Evolutionary conservation across 495 filamentous ascomycete species (phyloP).

Genomic region (Chaetomium tenue): DNA sequence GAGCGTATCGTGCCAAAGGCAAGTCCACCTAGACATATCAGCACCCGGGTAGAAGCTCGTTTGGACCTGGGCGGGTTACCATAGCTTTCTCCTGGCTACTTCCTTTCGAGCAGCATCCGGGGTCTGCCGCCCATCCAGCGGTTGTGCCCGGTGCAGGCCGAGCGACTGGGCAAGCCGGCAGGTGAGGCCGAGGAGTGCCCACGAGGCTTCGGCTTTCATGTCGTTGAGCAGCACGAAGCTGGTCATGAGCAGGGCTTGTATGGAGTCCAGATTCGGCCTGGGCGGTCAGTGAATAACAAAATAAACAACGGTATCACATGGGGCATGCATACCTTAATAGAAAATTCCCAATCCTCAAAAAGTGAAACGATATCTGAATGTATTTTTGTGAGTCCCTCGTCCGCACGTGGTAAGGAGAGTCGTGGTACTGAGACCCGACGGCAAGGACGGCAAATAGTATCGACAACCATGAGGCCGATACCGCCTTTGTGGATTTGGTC

Average conservation of each 20-base stretch:
- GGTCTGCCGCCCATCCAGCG: constrained; percentile 39
- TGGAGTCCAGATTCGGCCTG: constrained; percentile 57
- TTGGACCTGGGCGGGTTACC: constrained; percentile 29
- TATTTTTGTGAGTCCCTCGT: constrained; percentile 53
- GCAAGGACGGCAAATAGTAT: constrained; percentile 77
- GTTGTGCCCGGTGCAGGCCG: constrained; percentile 49
- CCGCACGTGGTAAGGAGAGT: constrained; percentile 58
- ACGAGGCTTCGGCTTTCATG: constrained; percentile 60
- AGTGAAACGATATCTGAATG: constrained; percentile 58
- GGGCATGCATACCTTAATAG: constrained; percentile 39
- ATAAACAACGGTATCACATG: neutral
- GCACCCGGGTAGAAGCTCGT: neutral
- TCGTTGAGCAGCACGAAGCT: constrained; percentile 57
- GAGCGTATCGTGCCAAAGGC: constrained; percentile 56
- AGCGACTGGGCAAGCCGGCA: constrained; percentile 56
- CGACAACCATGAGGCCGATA: constrained; percentile 66
- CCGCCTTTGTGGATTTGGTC: constrained; percentile 51
- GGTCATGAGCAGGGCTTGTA: constrained; percentile 55
- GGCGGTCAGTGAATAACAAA: neutral
- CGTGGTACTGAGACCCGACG: constrained; percentile 77
- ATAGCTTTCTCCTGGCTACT: constrained; percentile 46
- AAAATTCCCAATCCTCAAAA: constrained; percentile 54
- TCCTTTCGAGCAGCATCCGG: constrained; percentile 43
- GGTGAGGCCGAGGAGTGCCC: constrained; percentile 55
- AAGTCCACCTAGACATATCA: constrained; percentile 49